phyloP scores from a whole-genome alignment of 495 filamentous ascomycete species.

The Opeltia flavorubescens region DNA sequence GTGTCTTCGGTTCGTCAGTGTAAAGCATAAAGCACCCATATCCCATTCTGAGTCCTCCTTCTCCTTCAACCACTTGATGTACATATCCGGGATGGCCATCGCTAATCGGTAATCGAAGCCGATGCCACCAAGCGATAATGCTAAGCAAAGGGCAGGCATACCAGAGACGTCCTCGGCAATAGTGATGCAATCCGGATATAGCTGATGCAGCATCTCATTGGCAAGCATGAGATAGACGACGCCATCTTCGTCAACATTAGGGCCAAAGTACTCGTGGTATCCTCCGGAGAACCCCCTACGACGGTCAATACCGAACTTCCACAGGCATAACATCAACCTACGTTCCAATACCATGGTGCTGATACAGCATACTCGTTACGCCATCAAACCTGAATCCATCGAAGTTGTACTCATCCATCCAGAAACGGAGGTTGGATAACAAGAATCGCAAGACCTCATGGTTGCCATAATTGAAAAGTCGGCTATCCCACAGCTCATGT shows the following conservation, averaged over 20 bases:
- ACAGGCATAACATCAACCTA: conserved; percentile 33
- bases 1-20: conserved; percentile 80
- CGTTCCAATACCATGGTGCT: conserved; percentile 95
- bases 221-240: conserved; percentile 93
- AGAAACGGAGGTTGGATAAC: conserved; percentile 89
- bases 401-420: conserved; percentile 97
- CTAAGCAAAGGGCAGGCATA: conserved; percentile 88
- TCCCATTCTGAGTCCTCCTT: conserved; percentile 88
- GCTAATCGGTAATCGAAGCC: conserved; percentile 96
- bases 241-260: conserved; percentile 84
- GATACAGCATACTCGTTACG: conserved; percentile 95
- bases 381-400: conserved; percentile 97
- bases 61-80: conserved; percentile 96
- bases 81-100: conserved; percentile 98
- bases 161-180: conserved; percentile 96
- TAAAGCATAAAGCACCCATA: conserved; percentile 69
- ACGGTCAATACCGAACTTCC: conserved; percentile 15
- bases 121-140: conserved; percentile 72
- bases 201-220: conserved; percentile 84
- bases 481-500: conserved; percentile 90
- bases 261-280: conserved; percentile 96
- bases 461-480: conserved; percentile 90
- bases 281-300: conserved; percentile 87
- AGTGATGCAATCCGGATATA: conserved; percentile 77
- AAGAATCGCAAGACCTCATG: conserved; percentile 93